Evolutionary conservation across 78 protist species (phyloP), one percentile per base, ranked within the genome.

Genomic region (Speleostelium caveatum): DNA sequence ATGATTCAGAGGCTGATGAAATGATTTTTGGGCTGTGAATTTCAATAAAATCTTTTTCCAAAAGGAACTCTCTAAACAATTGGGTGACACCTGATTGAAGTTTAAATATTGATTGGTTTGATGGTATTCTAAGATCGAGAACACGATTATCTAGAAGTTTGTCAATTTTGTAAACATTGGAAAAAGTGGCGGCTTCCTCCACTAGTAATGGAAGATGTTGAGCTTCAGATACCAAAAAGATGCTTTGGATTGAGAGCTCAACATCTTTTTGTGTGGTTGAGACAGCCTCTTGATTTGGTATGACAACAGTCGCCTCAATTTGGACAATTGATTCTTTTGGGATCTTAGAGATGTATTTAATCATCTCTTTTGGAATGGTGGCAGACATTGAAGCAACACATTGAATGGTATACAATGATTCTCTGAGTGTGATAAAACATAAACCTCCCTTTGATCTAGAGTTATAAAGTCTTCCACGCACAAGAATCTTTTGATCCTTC

Each of bases 11-110:
- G 28, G 97, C 98, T 2, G 92, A 61, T 21, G 86, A 90, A 24
- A 97, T 96, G 63, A 99, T 73, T 87, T 99, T 99, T 55, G 99
- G 99, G 6, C 99, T 51, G 96, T 98, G 99, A 79, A 99, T 98
- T 90, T 98, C 99, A 53, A 76, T 72, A 68, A 99, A 99, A 89
- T 67, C 89, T 26, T 79, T 62, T 10, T 39, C 10, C 35, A 38
- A 30, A 42, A 95, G 24, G 69, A 58, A 95, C 38, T 95, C 97
- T 26, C 97, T 65, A 92, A 95, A 97, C 67, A 72, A 75, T 24
- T 71, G 42, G 28, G 94, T 71, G 22, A 97, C 97, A 22, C 88
- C 94, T 0, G 98, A 87, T 75, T 94, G 96, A 16, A 98, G 1
- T 35, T 88, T 63, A 88, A 98, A 97, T 72, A 98, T 97, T 22